A percentile compares a stretch with the other conserved stretches of the same genome.
phyloP scores from a whole-genome alignment of 2,329 filamentous ascomycete genomes.

The Cladophialophora chaetospira region DNA sequence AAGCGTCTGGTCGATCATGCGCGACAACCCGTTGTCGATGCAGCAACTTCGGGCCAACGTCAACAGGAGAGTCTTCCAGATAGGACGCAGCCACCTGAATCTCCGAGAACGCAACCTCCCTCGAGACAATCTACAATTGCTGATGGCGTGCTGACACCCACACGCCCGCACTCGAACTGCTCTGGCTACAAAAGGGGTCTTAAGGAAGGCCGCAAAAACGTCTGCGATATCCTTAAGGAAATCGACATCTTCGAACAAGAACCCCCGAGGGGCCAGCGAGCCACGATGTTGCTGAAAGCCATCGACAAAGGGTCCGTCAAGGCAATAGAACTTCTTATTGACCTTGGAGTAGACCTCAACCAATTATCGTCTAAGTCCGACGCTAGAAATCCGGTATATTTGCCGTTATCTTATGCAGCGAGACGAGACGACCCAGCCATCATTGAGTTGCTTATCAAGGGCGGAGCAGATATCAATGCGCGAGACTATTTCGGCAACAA shows the following conservation, averaged over 20 bases:
- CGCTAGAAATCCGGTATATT: neutral
- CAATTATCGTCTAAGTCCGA: neutral
- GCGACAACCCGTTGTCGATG: neutral
- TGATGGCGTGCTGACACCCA: neutral
- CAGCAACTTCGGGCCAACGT: neutral
- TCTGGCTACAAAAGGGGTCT: neutral
- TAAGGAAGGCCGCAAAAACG: neutral
- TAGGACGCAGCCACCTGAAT: neutral
- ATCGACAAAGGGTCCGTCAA: neutral
- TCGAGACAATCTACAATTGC: neutral
- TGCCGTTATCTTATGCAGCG: neutral
- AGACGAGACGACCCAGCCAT: neutral
- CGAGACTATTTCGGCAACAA: neutral
- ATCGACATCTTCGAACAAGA: neutral
- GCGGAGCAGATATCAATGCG: neutral
- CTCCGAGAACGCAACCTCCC: neutral
- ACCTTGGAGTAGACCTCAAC: neutral
- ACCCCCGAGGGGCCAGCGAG: neutral
- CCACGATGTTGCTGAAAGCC: neutral
- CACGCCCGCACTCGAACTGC: neutral
- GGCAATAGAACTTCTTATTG: constrained; percentile 1
- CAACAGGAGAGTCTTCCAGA: neutral
- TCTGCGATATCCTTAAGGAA: neutral
- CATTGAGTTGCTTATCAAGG: neutral
- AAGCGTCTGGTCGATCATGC: neutral